These are phyloP conservation scores for Suillus americanus DNA, from an alignment of 768 basidiomycete genomes.

Conservation along the genomic window DNA sequence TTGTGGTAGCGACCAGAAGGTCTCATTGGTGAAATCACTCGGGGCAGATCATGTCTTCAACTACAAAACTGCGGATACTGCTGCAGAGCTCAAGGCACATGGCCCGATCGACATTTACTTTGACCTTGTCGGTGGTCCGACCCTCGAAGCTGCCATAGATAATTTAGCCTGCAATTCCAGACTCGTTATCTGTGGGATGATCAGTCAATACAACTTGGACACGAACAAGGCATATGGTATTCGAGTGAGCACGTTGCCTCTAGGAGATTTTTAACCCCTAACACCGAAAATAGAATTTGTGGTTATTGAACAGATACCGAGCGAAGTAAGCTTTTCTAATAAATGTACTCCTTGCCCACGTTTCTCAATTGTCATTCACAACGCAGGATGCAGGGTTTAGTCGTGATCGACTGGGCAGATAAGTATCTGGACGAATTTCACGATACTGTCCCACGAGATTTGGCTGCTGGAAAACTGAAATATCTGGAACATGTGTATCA, in stretches of 20 bases:
- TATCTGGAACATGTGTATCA: conserved; percentile 44
- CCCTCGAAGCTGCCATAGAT: conserved; percentile 53
- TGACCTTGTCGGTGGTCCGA: conserved; percentile 61
- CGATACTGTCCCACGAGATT: conserved; percentile 35
- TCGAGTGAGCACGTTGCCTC: conserved; percentile 12
- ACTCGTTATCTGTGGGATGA: conserved; percentile 39
- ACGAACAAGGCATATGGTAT: conserved; percentile 23
- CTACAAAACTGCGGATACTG: conserved; percentile 60
- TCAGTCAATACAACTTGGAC: conserved; percentile 22
- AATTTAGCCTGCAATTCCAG: conserved; percentile 44
- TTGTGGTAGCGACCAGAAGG: conserved; percentile 74
- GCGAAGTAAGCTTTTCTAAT: not conserved
- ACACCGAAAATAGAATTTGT: not conserved
- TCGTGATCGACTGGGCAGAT: conserved; percentile 11
- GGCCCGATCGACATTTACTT: conserved; percentile 55
- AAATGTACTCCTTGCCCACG: not conserved
- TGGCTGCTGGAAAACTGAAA: conserved; percentile 48
- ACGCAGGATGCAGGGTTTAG: conserved; percentile 4
- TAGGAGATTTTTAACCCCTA: not conserved
- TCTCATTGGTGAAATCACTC: conserved; percentile 55
- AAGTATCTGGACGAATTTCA: conserved; percentile 46
- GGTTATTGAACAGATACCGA: conserved; percentile 1
- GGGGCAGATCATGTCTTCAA: conserved; percentile 74
- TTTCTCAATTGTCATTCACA: not conserved
- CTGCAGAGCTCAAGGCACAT: conserved; percentile 52